Evolutionary conservation across 2,329 filamentous ascomycete genomes (phyloP).

Genomic region (Aureobasidium subglaciale): DNA sequence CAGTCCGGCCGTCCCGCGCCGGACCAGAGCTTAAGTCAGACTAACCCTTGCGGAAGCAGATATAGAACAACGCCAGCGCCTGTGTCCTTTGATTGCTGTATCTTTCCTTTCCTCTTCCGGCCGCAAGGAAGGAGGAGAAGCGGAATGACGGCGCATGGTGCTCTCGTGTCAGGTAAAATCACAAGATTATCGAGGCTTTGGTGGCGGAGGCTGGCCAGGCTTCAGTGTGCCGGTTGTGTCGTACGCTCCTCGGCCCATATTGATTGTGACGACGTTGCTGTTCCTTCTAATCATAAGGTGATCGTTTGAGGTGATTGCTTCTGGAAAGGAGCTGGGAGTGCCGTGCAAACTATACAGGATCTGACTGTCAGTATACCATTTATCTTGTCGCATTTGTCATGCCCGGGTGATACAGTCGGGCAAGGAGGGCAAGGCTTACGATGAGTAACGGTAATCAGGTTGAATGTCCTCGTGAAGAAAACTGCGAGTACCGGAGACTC

Average conservation of each 20-base stretch:
- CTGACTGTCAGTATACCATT: slow-evolving; percentile 2
- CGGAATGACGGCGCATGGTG: slow-evolving; percentile 5
- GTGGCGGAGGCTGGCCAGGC: slow-evolving; percentile 35
- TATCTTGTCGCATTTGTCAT: slow-evolving; percentile 8
- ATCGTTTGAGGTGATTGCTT: neutral
- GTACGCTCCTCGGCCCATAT: slow-evolving; percentile 45
- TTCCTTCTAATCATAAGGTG: slow-evolving; percentile 36
- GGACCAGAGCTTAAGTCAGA: slow-evolving; percentile 10
- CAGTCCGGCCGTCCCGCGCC: slow-evolving; percentile 9
- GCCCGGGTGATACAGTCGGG: slow-evolving; percentile 9
- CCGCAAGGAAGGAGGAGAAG: neutral
- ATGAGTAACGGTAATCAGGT: slow-evolving; percentile 13
- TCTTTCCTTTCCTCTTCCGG: slow-evolving; percentile 5
- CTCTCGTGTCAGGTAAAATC: neutral
- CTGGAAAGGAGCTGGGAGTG: neutral
- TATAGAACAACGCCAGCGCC: slow-evolving; percentile 11
- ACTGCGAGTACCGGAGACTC: neutral
- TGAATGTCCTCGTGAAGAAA: slow-evolving; percentile 11
- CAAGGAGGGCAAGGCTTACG: slow-evolving; percentile 13
- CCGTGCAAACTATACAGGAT: neutral
- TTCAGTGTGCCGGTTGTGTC: slow-evolving; percentile 44
- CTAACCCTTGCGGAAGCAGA: slow-evolving; percentile 12
- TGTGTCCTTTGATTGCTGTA: slow-evolving; percentile 6
- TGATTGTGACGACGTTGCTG: slow-evolving; percentile 30
- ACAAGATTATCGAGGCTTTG: slow-evolving; percentile 15